Conservation (phyloP, 164 flowering plant genomes). For the Pachysandra terminalis region DNA sequence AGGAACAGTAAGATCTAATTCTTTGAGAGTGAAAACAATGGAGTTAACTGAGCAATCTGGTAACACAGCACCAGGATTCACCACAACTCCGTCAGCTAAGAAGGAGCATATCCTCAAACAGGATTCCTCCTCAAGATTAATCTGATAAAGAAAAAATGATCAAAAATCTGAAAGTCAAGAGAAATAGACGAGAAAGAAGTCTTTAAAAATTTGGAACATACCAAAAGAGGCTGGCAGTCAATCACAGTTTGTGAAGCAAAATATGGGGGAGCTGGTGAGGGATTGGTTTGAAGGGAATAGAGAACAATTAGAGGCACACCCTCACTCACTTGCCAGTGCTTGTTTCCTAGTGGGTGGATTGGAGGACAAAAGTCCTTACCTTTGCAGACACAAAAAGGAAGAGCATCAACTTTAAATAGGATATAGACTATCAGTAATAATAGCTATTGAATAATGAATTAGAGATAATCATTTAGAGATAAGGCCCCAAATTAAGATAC, state of each 20-base stretch:
- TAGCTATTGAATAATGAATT: not conserved
- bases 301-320: slow-evolving; percentile 65
- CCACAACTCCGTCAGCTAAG: slow-evolving; percentile 87
- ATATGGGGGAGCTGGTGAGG: slow-evolving; percentile 80
- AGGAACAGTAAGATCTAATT: slow-evolving; percentile 74
- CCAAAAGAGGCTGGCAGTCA: slow-evolving; percentile 85
- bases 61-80: slow-evolving; percentile 66
- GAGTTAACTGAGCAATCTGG: slow-evolving; percentile 89
- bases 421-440: not conserved
- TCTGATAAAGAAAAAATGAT: slow-evolving; percentile 33
- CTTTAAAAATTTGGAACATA: slow-evolving; percentile 21
- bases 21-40: slow-evolving; percentile 54
- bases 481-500: slow-evolving; percentile 32
- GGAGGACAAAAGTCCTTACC: slow-evolving; percentile 75
- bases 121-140: slow-evolving; percentile 93
- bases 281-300: slow-evolving; percentile 74
- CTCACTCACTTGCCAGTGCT: slow-evolving; percentile 42
- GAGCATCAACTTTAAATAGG: slow-evolving; percentile 7
- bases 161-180: not conserved
- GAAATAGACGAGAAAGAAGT: not conserved
- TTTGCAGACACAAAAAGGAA: slow-evolving; percentile 21
- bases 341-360: slow-evolving; percentile 81
- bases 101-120: slow-evolving; percentile 88
- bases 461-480: not conserved
- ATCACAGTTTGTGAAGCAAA: slow-evolving; percentile 81